A percentile compares a stretch with the other conserved stretches of the same genome.
Conservation (phyloP, 2,329 filamentous ascomycete genomes). For the Teratosphaeriaceae sp. region DNA sequence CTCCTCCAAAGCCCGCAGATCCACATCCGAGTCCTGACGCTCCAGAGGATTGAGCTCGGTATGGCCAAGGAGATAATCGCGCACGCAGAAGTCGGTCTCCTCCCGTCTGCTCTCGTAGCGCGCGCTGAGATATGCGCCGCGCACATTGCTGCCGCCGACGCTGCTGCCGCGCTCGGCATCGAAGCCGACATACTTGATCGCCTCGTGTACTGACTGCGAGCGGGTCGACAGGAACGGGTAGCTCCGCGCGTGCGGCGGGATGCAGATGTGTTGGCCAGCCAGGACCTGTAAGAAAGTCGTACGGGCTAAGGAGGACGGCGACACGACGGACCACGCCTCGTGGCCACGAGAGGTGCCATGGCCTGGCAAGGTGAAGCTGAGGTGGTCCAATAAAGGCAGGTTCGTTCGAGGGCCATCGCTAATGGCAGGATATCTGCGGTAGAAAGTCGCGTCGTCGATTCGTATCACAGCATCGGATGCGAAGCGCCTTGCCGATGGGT, state of each 20-base stretch:
- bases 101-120: slow-evolving; percentile 85
- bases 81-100: slow-evolving; percentile 77
- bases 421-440: slow-evolving; percentile 60
- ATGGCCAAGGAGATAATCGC: slow-evolving; percentile 74
- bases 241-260: slow-evolving; percentile 67
- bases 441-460: slow-evolving; percentile 77
- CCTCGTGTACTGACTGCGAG: slow-evolving; percentile 54
- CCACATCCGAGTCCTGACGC: slow-evolving; percentile 33
- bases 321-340: slow-evolving; percentile 78
- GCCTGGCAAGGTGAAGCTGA: slow-evolving; percentile 61
- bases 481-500: not conserved
- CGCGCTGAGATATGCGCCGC: slow-evolving; percentile 79
- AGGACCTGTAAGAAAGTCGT: slow-evolving; percentile 78
- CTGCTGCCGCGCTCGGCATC: slow-evolving; percentile 58
- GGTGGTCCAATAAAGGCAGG: slow-evolving; percentile 63
- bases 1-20: slow-evolving; percentile 49
- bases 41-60: slow-evolving; percentile 73
- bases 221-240: slow-evolving; percentile 66
- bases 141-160: slow-evolving; percentile 48
- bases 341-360: not conserved
- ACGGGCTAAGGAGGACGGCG: slow-evolving; percentile 69
- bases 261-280: slow-evolving; percentile 65
- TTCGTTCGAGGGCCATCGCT: slow-evolving; percentile 45
- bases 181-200: slow-evolving; percentile 88
- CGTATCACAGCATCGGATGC: slow-evolving; percentile 40